Percentiles rank a stretch among this genome's conserved stretches.
Evolutionary conservation across 2,329 filamentous ascomycete species (phyloP).

Genomic region (Capronia americana): DNA sequence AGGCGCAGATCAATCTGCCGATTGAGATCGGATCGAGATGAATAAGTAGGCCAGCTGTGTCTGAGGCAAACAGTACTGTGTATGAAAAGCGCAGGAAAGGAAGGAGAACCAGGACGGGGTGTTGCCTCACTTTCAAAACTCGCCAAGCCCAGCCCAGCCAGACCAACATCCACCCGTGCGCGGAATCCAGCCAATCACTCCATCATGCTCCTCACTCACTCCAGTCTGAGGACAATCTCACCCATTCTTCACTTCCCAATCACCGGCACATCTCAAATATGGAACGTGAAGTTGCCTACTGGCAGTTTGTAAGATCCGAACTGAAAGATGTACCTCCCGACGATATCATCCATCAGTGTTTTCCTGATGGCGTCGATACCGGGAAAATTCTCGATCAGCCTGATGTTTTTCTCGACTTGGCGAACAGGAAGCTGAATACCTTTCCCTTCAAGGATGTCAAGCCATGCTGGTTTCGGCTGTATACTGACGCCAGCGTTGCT

Average conservation of each 20-base stretch:
- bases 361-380: conserved; percentile 22
- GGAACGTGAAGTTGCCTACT: conserved; percentile 11
- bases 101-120: background rate
- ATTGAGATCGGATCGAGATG: background rate
- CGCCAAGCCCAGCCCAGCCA: conserved; percentile 10
- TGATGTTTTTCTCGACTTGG: conserved; percentile 54
- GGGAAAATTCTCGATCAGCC: conserved; percentile 43
- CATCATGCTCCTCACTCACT: background rate
- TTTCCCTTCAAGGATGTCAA: conserved; percentile 65
- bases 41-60: background rate
- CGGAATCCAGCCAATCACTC: background rate
- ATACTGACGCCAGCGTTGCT: conserved; percentile 63
- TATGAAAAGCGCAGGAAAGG: background rate
- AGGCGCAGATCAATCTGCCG: background rate
- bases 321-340: conserved; percentile 13
- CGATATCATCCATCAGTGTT: conserved; percentile 33
- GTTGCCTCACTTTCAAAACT: conserved; percentile 11
- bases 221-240: background rate
- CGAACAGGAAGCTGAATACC: conserved; percentile 60
- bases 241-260: background rate
- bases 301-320: conserved; percentile 16
- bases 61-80: background rate
- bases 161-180: background rate
- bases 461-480: conserved; percentile 62
- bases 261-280: background rate